phyloP scores from a whole-genome alignment of 1,284 basidiomycete species.

The Tilletia setariae region DNA sequence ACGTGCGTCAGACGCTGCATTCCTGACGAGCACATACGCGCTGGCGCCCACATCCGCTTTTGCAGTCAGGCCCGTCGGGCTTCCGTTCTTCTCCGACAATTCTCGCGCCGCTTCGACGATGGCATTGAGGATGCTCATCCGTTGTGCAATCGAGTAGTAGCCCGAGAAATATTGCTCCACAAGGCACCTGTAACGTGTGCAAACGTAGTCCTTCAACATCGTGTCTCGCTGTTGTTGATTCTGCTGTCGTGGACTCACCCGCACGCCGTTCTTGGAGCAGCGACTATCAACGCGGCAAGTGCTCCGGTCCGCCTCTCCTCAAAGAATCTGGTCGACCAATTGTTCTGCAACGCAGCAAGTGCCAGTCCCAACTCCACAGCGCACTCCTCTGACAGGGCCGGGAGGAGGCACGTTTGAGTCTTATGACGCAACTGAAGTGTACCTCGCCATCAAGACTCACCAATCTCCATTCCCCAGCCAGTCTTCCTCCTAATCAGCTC shows the following conservation, averaged over 20 bases:
- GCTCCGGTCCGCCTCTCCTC: constrained; percentile 73
- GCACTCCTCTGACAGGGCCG: constrained; percentile 92
- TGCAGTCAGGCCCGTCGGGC: not conserved
- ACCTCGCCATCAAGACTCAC: constrained; percentile 27
- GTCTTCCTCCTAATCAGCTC: constrained; percentile 37
- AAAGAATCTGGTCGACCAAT: constrained; percentile 75
- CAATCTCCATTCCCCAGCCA: constrained; percentile 32
- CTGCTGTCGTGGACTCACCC: constrained; percentile 53
- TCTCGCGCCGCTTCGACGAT: constrained; percentile 81
- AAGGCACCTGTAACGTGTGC: constrained; percentile 15
- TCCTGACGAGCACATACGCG: constrained; percentile 43
- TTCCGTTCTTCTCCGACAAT: constrained; percentile 62
- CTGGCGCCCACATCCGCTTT: not conserved
- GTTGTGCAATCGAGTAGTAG: constrained; percentile 81
- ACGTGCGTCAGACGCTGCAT: constrained; percentile 63
- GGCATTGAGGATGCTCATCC: constrained; percentile 77
- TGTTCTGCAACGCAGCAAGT: constrained; percentile 73
- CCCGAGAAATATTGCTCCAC: constrained; percentile 88
- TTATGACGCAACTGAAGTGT: too few relatives aligned
- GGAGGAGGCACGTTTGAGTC: too few relatives aligned
- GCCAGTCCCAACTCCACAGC: constrained; percentile 75
- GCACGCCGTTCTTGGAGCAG: constrained; percentile 70
- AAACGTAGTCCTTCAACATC: not conserved
- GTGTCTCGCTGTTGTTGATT: not conserved
- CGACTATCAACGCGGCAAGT: constrained; percentile 73